Base-by-base conservation (phyloP, 1,284 basidiomycete species). In the Fomitopsis schrenkii region DNA sequence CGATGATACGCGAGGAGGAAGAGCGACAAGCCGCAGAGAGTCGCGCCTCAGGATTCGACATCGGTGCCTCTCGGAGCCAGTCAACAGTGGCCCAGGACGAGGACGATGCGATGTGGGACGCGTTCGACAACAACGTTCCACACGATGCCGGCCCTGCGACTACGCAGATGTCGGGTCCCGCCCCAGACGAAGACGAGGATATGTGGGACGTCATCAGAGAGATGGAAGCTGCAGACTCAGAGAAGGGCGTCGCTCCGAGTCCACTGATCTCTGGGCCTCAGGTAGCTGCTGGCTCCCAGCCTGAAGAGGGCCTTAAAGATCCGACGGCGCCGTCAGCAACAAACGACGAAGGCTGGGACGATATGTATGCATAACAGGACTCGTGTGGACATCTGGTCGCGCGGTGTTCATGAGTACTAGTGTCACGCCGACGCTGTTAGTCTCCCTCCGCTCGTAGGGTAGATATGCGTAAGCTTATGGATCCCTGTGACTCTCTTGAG, bases 181-280 rank as follows among this genome's bases (percentile, higher is more conserved):
- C 71, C 68, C 70, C 68, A 53, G 80, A 79, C 26, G 79, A 83
- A 19, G 85, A 88, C 57, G 83, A 87, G 48, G 84, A 87, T 5
- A 84, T 91, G 82, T 88, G 88, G 84, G 83, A 87, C 63, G 76
- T 88, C 33, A 71, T 88, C 58, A 75, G 82, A 55, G 87, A 91
- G 69, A 78, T 85, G 65, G 84, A 86, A 72, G 65, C 69, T 52
- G 72, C 71, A 44, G 42, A 45, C 40, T 62, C 36, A 5, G 60
- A 10, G 33, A 54, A 19, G 35, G 28, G 10, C 14, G 26, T 3
- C 10, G 45, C 26, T 19, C 45, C 45, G 14, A 3, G 17, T 19
- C 4, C 22, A 9, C 22, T 33, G 30, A 33, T 33, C 45, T 48
- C 19, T 2, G 22, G 26, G 8, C 53, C n/a, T 14, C 54, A 22